These are phyloP conservation scores for Celoporthe dispersa DNA, from an alignment of 2,329 filamentous ascomycete genomes.

Conservation along the genomic window DNA sequence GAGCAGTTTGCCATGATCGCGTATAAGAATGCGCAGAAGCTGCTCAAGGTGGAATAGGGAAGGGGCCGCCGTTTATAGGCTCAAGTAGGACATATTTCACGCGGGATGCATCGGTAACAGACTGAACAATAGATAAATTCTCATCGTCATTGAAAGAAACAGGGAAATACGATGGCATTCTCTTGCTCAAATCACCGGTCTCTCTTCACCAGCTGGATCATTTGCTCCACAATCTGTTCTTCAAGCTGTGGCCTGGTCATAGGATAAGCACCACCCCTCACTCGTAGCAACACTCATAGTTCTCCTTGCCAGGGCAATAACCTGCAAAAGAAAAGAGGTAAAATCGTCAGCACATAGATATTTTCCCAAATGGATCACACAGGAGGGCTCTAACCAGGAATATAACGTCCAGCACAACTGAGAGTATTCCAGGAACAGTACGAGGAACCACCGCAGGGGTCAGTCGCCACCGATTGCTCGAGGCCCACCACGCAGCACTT, in stretches of 20 bases:
- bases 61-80: not conserved
- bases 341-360: not conserved
- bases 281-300: not conserved
- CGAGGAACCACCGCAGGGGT: not conserved
- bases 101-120: no score
- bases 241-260: not conserved
- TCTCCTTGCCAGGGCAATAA: not conserved
- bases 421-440: not conserved
- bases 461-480: not conserved
- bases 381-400: not conserved
- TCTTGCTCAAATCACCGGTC: no score
- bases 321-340: not conserved
- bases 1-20: conserved; percentile 17
- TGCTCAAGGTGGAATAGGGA: not conserved
- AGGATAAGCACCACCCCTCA: not conserved
- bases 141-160: no score
- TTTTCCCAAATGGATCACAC: not conserved
- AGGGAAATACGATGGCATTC: no score
- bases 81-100: not conserved
- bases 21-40: conserved; percentile 4
- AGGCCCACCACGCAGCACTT: conserved; percentile 4
- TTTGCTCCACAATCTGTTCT: not conserved
- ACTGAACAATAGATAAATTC: no score
- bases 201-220: no score
- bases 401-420: not conserved